These are phyloP conservation scores for Giardia muris DNA, from an alignment of 208 protist genomes.

Conservation along the genomic window DNA sequence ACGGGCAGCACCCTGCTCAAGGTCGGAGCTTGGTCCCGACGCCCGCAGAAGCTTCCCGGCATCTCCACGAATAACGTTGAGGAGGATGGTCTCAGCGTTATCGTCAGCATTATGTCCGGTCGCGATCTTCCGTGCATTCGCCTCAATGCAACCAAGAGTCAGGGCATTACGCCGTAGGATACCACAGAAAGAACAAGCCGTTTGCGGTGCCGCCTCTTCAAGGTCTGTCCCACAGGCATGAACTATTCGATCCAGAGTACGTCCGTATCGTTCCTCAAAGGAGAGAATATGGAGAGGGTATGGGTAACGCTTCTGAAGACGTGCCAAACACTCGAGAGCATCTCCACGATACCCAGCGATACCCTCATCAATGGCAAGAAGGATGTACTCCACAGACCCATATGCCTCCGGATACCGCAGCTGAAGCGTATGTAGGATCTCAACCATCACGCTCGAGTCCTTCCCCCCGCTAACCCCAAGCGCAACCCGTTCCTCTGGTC, in stretches of 20 bases:
- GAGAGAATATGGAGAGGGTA: slow-evolving; percentile 73
- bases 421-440: slow-evolving; percentile 61
- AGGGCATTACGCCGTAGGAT: slow-evolving; percentile 83
- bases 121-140: slow-evolving; percentile 62
- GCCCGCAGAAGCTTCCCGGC: slow-evolving; percentile 68
- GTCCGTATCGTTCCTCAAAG: slow-evolving; percentile 78
- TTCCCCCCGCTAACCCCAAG: slow-evolving; percentile 46
- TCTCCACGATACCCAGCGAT: slow-evolving; percentile 87
- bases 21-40: slow-evolving; percentile 40
- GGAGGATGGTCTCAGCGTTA: slow-evolving; percentile 83
- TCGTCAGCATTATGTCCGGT: slow-evolving; percentile 95
- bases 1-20: neutral
- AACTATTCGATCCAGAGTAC: slow-evolving; percentile 90
- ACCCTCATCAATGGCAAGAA: slow-evolving; percentile 88
- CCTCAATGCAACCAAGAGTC: slow-evolving; percentile 58
- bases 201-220: neutral
- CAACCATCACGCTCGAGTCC: slow-evolving; percentile 60
- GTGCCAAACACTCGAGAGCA: slow-evolving; percentile 77
- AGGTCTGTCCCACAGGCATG: neutral
- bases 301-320: slow-evolving; percentile 65
- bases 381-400: slow-evolving; percentile 48
- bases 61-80: slow-evolving; percentile 75
- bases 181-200: slow-evolving; percentile 69
- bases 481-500: slow-evolving; percentile 59
- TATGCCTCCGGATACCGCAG: slow-evolving; percentile 55